Base-by-base conservation (phyloP, 257 asterid species). In the Striga asiatica region DNA sequence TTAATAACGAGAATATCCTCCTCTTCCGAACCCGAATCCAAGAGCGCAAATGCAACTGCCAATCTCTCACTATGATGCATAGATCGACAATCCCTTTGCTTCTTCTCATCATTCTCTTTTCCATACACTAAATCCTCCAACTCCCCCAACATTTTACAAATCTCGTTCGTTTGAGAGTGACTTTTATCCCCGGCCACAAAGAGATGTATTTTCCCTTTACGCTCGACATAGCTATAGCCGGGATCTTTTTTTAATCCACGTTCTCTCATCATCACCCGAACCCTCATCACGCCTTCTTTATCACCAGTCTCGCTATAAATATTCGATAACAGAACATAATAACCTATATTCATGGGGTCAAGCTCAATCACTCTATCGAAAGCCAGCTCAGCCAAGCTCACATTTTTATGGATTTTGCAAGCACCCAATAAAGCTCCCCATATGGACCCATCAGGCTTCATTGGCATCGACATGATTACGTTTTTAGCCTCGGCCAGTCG, bases 341-440 rank as follows among this genome's bases (percentile, higher is more conserved):
- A 91, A 13, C 98, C 98, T 54, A 73, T 73, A 46, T 91, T 91
- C 19, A 55, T 50, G 0, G 98, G 98, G 35, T 91, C 98, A 48
- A 84, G 78, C 65, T 82, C 79, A 24, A 87, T 70, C 61, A 87
- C 75, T 69, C 76, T 75, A 42, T 67, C 46, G 55, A 91, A 91
- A 10, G 98, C 97, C 17, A 84, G 19, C 78, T 84, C 89, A 6
- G 88, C 97, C 43, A 91, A 51, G 45, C 77, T 66, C 16, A 84
- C 76, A 41, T 91, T 74, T 48, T 80, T 91, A 62, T 87, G 93
- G 48, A 91, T 87, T 78, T 84, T 91, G 78, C 97, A 91, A 29
- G 88, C 95, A 61, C 95, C 93, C 60, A 91, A 55, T 49, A 91
- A 85, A 67, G 97, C 96, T 9, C 97, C 98, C 98, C 98, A 91